Evolutionary conservation across 2,329 filamentous ascomycete species (phyloP).

Genomic region (Aaosphaeria arxii): DNA sequence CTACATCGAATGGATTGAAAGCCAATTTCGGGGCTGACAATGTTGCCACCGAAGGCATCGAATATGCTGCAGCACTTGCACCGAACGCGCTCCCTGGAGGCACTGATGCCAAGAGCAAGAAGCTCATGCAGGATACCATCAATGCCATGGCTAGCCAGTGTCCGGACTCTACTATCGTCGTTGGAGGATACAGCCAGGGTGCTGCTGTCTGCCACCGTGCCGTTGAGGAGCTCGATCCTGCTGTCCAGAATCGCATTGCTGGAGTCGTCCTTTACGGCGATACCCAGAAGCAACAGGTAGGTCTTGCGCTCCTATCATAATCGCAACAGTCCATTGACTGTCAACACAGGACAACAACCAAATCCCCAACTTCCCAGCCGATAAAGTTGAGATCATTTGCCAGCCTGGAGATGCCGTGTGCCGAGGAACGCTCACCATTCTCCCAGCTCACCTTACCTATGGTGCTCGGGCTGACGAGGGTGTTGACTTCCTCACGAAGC

Average conservation of each 20-base stretch:
- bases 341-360: constrained; percentile 33
- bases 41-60: constrained; percentile 32
- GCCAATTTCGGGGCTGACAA: constrained; percentile 17
- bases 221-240: constrained; percentile 23
- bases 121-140: constrained; percentile 20
- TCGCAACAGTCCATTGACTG: not conserved
- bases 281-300: constrained; percentile 38
- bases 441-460: constrained; percentile 30
- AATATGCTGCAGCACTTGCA: constrained; percentile 24
- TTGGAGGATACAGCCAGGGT: constrained; percentile 31
- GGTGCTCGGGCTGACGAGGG: constrained; percentile 25
- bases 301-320: not conserved
- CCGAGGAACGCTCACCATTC: constrained; percentile 38
- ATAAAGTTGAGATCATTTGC: constrained; percentile 50
- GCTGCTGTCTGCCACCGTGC: constrained; percentile 34
- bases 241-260: constrained; percentile 31
- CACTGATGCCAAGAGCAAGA: constrained; percentile 18
- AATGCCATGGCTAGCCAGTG: constrained; percentile 24
- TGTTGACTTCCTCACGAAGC: constrained; percentile 21
- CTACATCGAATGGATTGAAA: constrained; percentile 29
- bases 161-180: constrained; percentile 31
- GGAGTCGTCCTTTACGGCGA: constrained; percentile 47
- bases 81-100: constrained; percentile 30
- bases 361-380: constrained; percentile 40
- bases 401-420: constrained; percentile 53